These are phyloP conservation scores for Typha latifolia DNA, from an alignment of 176 grass and related monocot genomes.

Conservation along the genomic window DNA sequence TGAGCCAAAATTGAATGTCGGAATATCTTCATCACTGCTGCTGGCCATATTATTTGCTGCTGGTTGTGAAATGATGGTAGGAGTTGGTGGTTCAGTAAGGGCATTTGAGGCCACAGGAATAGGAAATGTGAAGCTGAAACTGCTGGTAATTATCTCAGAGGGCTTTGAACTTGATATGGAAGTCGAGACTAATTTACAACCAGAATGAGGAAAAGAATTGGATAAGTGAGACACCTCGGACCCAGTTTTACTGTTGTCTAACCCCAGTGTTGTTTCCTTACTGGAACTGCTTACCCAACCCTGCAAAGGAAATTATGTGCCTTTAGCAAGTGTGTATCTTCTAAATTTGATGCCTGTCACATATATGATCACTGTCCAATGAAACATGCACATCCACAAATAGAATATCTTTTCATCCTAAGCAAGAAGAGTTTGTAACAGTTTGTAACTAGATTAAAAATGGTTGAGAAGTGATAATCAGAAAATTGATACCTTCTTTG, in stretches of 20 bases:
- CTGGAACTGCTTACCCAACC: background rate
- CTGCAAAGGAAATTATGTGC: background rate
- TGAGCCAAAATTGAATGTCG: slow-evolving; percentile 36
- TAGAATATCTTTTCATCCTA: background rate
- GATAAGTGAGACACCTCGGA: background rate
- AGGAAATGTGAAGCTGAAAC: slow-evolving; percentile 44
- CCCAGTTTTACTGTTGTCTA: background rate
- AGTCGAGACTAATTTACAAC: background rate
- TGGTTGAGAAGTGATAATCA: slow-evolving; percentile 6
- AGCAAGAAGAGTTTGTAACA: background rate
- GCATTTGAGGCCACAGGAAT: slow-evolving; percentile 21
- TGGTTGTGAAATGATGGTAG: slow-evolving; percentile 21
- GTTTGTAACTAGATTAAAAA: background rate
- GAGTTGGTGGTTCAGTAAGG: slow-evolving; percentile 37
- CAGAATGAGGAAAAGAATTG: slow-evolving; percentile 5
- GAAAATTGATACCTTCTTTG: slow-evolving; percentile 34
- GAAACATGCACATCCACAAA: background rate
- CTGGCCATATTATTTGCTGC: slow-evolving; percentile 16
- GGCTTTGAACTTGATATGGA: background rate
- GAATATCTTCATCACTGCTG: slow-evolving; percentile 11
- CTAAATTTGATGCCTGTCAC: background rate
- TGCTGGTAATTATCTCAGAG: slow-evolving; percentile 15
- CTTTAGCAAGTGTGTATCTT: background rate
- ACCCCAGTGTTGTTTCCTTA: background rate
- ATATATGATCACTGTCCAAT: background rate